Evolutionary conservation across 768 basidiomycete species (phyloP).

Genomic region (Hemileccinum rubropunctum): DNA sequence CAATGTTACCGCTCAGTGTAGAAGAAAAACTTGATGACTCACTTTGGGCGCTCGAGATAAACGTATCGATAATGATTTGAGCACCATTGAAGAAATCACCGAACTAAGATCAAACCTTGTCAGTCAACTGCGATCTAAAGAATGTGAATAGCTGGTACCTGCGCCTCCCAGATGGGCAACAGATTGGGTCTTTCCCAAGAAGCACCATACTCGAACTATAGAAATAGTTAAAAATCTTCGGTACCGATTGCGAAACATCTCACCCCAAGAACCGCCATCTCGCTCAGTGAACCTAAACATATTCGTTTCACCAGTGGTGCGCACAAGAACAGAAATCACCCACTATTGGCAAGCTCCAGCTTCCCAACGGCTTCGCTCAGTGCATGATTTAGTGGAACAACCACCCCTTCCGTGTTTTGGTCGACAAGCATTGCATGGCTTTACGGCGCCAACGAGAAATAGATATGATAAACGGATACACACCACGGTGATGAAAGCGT

Average conservation of each 20-base stretch:
- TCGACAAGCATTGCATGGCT: conserved; percentile 92
- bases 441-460: background rate
- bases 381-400: conserved; percentile 78
- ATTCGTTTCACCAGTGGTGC: background rate
- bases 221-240: conserved; percentile 1
- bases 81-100: conserved; percentile 95
- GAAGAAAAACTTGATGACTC: conserved; percentile 21
- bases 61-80: conserved; percentile 85
- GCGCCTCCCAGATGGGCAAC: conserved; percentile 90
- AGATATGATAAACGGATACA: background rate
- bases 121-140: background rate
- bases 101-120: conserved; percentile 45
- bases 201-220: conserved; percentile 84
- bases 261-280: conserved; percentile 86
- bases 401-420: conserved; percentile 75
- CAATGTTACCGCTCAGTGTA: background rate
- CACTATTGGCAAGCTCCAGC: conserved; percentile 87
- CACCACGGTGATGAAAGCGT: conserved; percentile 1
- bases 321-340: conserved; percentile 19
- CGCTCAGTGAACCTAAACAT: conserved; percentile 73
- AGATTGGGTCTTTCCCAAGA: conserved; percentile 85
- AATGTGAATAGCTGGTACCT: conserved; percentile 40
- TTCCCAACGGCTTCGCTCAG: conserved; percentile 54
- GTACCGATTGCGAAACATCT: conserved; percentile 23
- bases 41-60: conserved; percentile 84